Evolutionary conservation across 176 grass and related monocot species (phyloP).

Genomic region (Bromus sterilis): DNA sequence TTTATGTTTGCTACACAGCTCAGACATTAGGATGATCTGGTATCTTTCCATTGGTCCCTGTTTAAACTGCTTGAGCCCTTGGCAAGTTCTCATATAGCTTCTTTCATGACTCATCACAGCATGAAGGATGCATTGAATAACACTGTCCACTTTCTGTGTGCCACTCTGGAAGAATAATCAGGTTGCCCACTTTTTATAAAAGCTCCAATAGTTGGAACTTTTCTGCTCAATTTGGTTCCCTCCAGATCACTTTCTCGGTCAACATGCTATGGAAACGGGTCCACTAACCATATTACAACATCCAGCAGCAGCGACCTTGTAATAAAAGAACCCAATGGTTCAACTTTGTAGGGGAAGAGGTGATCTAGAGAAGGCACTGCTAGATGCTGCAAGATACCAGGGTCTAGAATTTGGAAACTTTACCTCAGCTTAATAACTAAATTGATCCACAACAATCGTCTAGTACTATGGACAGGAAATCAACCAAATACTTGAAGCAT

Average conservation of each 20-base stretch:
- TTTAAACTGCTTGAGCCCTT: slow-evolving; percentile 19
- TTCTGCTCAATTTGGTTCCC: slow-evolving; percentile 20
- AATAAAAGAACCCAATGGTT: slow-evolving; percentile 13
- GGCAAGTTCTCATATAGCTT: slow-evolving; percentile 15
- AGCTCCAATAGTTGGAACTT: slow-evolving; percentile 19
- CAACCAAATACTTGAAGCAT: neutral
- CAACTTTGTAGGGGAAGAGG: slow-evolving; percentile 14
- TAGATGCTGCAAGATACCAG: neutral
- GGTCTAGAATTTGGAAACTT: neutral
- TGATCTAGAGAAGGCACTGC: slow-evolving; percentile 12
- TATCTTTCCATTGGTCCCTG: neutral
- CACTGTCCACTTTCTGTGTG: slow-evolving; percentile 23
- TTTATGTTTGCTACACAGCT: slow-evolving; percentile 10
- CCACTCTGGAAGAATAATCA: slow-evolving; percentile 51
- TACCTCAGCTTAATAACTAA: neutral
- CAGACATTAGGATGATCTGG: slow-evolving; percentile 2
- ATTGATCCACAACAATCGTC: neutral
- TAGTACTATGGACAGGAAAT: neutral
- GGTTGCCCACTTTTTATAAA: slow-evolving; percentile 36
- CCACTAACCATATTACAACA: slow-evolving; percentile 16
- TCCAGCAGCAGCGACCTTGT: neutral
- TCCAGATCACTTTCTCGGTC: slow-evolving; percentile 28
- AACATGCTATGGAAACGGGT: neutral
- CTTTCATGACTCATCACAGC: slow-evolving; percentile 24
- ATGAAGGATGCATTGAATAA: slow-evolving; percentile 27